Evolutionary conservation across 2,329 filamentous ascomycete species (phyloP).

Genomic region (Pseudogymnoascus destructans): DNA sequence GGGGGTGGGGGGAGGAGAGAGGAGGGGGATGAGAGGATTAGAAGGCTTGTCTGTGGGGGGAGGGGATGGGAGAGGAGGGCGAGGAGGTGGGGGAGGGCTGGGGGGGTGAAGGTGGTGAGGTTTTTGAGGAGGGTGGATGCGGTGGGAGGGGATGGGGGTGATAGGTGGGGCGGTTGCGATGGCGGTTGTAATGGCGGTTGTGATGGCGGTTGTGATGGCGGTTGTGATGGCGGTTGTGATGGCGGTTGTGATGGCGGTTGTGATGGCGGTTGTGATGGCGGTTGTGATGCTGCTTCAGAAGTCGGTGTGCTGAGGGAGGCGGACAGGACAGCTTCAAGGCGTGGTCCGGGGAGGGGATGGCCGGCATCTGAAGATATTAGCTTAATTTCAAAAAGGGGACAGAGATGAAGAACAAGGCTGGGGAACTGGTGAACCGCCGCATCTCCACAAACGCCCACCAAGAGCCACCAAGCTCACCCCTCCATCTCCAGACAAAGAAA

Average conservation of each 20-base stretch:
- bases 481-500: not conserved
- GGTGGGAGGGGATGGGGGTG: conserved; percentile 10
- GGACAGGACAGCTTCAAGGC: conserved; percentile 35
- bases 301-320: conserved; percentile 10
- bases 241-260: not conserved
- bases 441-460: not conserved
- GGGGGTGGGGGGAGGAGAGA: conserved; percentile 48
- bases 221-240: not conserved
- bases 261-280: not conserved
- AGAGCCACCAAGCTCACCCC: not conserved
- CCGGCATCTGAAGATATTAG: conserved; percentile 21
- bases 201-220: not conserved
- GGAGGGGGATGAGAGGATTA: conserved; percentile 70
- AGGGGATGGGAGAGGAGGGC: conserved; percentile 62
- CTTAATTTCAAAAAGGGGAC: not conserved
- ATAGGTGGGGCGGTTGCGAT: not conserved
- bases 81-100: conserved; percentile 51
- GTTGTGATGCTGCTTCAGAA: conserved; percentile 10
- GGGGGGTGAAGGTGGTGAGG: conserved; percentile 51
- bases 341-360: conserved; percentile 31
- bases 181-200: not conserved
- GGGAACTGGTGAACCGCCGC: not conserved
- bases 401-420: not conserved
- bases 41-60: conserved; percentile 46
- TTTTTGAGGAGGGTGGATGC: conserved; percentile 28